phyloP scores from a whole-genome alignment of 768 basidiomycete genomes.

The Polyporus arcularius region DNA sequence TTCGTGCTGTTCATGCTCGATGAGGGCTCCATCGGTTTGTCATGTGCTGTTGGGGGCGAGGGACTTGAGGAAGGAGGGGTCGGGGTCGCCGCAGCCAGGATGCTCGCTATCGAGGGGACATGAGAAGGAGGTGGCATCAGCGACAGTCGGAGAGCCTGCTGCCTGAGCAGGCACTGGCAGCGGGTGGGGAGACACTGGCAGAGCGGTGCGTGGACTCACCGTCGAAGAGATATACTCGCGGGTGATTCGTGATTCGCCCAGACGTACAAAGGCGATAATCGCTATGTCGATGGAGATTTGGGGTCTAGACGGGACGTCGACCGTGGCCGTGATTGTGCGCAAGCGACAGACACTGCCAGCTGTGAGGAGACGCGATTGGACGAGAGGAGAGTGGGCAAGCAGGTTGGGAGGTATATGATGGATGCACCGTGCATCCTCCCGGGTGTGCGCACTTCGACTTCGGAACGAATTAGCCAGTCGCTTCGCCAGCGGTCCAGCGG shows the following conservation, averaged over 20 bases:
- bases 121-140: conserved; percentile 13
- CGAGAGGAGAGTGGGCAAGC: too few relatives aligned
- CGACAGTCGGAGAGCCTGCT: not conserved
- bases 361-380: too few relatives aligned
- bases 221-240: not conserved
- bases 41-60: conserved; percentile 5
- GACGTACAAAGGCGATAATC: not conserved
- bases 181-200: conserved; percentile 3
- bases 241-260: not conserved
- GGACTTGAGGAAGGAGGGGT: conserved; percentile 4
- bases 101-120: conserved; percentile 26
- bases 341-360: not conserved
- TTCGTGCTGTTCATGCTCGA: conserved; percentile 8
- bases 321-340: not conserved
- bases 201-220: not conserved
- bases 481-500: too few relatives aligned
- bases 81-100: conserved; percentile 12
- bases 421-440: too few relatives aligned
- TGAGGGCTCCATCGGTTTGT: conserved; percentile 22
- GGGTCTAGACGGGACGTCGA: not conserved
- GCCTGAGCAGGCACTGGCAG: not conserved
- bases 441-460: too few relatives aligned
- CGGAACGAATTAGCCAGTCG: too few relatives aligned
- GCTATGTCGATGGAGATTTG: conserved; percentile 4
- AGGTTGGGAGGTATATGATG: too few relatives aligned